Evolutionary conservation across 2,329 filamentous ascomycete species (phyloP), one percentile per base, ranked within the genome.

Genomic region (Talaromyces atroroseus): DNA sequence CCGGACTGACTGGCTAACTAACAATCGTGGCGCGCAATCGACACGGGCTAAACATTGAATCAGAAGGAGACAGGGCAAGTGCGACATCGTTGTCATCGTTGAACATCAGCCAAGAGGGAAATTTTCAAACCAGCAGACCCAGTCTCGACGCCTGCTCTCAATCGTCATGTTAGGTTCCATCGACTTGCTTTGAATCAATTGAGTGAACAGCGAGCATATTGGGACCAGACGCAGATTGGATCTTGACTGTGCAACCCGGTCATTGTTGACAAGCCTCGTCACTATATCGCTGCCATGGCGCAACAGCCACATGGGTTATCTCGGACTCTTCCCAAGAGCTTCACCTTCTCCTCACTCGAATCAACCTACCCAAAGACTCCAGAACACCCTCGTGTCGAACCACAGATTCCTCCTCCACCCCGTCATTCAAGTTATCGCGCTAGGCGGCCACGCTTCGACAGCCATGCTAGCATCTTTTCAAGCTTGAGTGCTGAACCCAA

Each of bases 261-360:
- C 24, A 11, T 23, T 24, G 10, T 34, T 29, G 40, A 24, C 38
- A 34, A 24, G 2, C 2, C 38, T 10, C 38, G 18, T 42, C 4
- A 6, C 38, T 42, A 18, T 42, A 42, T 34, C 54, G 48, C 42
- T 62, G 65, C 51, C 61, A 75, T 75, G 72, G 67, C 71, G 60
- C 66, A 69, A 58, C 69, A 69, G 62, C 71, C 68, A 58, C 63
- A 65, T 52, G 70, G 68, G 20, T 66, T 76, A 52, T 77, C 75
- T 57, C 74, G 74, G 54, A 78, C 75, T 23, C 64, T 78, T 24
- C 75, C 75, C 26, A 76, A 77, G 61, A 76, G 76, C 63, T 78
- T 78, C 63, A 75, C 72, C 11, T 74, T 75, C 49, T 66, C 72
- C 52, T 69, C 70, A 49, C 52, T 64, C 48, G 62, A 63, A 50